Conservation (phyloP, 1,284 basidiomycete species). For the Puccinia horiana region DNA sequence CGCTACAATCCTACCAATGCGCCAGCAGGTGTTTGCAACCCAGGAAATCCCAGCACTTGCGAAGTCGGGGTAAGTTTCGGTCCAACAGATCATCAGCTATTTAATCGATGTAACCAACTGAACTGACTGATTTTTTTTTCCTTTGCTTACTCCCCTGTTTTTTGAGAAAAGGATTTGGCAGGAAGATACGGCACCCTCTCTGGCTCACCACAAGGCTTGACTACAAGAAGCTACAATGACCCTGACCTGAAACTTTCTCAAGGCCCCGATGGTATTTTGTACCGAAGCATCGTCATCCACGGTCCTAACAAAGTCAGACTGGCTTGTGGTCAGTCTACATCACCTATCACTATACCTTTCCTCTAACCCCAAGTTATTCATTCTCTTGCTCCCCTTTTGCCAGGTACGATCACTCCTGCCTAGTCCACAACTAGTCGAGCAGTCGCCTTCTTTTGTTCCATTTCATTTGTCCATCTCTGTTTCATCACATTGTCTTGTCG, state of each 20-base stretch:
- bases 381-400: neutral
- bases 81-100: neutral
- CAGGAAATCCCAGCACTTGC: neutral
- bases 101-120: neutral
- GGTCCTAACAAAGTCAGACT: neutral
- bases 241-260: neutral
- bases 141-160: neutral
- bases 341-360: neutral
- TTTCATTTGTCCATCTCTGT: too few relatives aligned
- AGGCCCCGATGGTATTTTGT: neutral
- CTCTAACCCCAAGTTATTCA: neutral
- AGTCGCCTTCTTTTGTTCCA: too few relatives aligned
- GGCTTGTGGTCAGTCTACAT: slow-evolving; percentile 20
- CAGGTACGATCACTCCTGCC: neutral
- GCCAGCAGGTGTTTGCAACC: neutral
- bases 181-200: slow-evolving; percentile 17
- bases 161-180: slow-evolving; percentile 9
- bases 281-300: slow-evolving; percentile 28
- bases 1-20: slow-evolving; percentile 8
- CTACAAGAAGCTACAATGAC: slow-evolving; percentile 3
- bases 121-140: neutral
- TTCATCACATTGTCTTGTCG: too few relatives aligned
- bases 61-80: slow-evolving; percentile 15
- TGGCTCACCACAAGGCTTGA: neutral
- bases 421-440: too few relatives aligned